Conservation (phyloP, 1,284 basidiomycete genomes). For the Apiotrichum sp. region DNA sequence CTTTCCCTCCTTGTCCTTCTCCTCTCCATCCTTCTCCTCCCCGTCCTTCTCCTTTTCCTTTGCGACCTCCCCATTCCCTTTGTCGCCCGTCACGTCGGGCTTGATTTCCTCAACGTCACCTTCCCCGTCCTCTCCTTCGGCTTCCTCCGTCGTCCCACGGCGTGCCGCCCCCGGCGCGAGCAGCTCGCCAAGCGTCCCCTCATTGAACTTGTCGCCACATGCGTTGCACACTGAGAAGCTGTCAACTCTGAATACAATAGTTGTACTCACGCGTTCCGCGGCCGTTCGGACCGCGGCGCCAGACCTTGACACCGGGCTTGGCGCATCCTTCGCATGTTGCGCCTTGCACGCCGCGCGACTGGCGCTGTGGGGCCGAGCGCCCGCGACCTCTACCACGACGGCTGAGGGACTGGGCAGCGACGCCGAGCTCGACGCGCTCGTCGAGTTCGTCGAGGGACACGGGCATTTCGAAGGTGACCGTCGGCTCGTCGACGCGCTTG, state of each 20-base stretch:
- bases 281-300: conserved; percentile 39
- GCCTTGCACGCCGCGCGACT: conserved; percentile 16
- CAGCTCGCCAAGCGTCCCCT: conserved; percentile 31
- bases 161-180: conserved; percentile 31
- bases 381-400: conserved; percentile 1
- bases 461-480: conserved; percentile 42
- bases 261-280: conserved; percentile 34
- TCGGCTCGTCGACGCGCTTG: conserved; percentile 24
- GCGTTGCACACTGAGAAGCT: conserved; percentile 33
- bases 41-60: not conserved
- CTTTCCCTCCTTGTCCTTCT: not conserved
- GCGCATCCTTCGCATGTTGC: conserved; percentile 40
- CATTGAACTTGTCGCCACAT: conserved; percentile 37
- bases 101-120: not conserved
- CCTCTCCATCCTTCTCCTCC: not conserved
- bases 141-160: not conserved
- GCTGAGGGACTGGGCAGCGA: conserved; percentile 11
- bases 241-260: not conserved
- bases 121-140: not conserved
- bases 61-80: not conserved
- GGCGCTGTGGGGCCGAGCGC: not conserved
- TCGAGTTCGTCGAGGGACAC: conserved; percentile 38
- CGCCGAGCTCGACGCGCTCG: conserved; percentile 35
- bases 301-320: conserved; percentile 29
- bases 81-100: too few relatives aligned